Evolutionary conservation across 2,329 filamentous ascomycete genomes (phyloP).

Genomic region (Fusarium hainanense): DNA sequence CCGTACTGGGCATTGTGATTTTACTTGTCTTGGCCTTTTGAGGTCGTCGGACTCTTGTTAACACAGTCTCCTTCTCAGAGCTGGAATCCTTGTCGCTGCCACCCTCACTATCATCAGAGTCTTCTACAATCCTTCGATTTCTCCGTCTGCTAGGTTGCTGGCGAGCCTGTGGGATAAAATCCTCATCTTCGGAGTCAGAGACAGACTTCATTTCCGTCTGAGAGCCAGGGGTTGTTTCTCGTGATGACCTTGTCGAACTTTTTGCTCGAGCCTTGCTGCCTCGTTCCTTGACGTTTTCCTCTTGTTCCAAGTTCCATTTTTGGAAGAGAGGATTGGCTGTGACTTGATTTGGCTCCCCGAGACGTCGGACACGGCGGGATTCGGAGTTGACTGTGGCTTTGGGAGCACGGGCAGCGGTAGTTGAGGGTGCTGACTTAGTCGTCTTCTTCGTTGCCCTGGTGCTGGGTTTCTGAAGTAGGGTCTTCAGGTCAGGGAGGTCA

Average conservation of each 20-base stretch:
- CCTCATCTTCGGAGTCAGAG: slow-evolving; percentile 15
- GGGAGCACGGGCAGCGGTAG: slow-evolving; percentile 37
- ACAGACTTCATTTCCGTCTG: neutral
- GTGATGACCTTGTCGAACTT: slow-evolving; percentile 2
- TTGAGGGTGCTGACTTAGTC: slow-evolving; percentile 5
- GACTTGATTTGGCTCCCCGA: slow-evolving; percentile 41
- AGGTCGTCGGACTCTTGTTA: slow-evolving; percentile 39
- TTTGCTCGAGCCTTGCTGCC: slow-evolving; percentile 1
- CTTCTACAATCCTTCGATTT: slow-evolving; percentile 23
- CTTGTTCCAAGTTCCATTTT: slow-evolving; percentile 46
- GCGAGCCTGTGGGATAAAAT: slow-evolving; percentile 6
- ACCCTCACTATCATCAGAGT: slow-evolving; percentile 42
- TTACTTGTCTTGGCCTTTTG: slow-evolving; percentile 14
- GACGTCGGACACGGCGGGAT: slow-evolving; percentile 48
- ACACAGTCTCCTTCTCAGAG: slow-evolving; percentile 32
- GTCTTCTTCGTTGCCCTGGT: slow-evolving; percentile 30
- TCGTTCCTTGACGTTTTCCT: slow-evolving; percentile 9
- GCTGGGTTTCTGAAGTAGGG: slow-evolving; percentile 41
- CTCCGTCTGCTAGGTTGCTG: slow-evolving; percentile 18
- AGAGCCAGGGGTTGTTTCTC: neutral
- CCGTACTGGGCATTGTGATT: neutral
- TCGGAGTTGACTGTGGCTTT: slow-evolving; percentile 43
- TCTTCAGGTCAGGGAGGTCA: slow-evolving; percentile 56
- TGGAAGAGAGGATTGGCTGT: slow-evolving; percentile 49
- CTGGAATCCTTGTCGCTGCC: slow-evolving; percentile 2